A percentile compares a stretch with the other conserved stretches of the same genome.
phyloP scores from a whole-genome alignment of 129 eudicot species.

The Helichrysum umbraculigerum region DNA sequence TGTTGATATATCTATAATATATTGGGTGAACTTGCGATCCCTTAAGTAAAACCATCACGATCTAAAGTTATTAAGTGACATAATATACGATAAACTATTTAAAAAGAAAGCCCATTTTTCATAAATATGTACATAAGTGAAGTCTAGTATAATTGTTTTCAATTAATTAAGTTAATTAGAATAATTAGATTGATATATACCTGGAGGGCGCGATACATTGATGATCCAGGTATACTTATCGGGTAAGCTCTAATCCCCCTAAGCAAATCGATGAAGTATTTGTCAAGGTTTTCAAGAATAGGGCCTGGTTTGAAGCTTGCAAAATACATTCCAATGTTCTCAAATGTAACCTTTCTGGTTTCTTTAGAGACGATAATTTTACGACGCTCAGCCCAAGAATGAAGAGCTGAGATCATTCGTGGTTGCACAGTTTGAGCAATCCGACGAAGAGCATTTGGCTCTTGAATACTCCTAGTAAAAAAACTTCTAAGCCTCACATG shows the following conservation, averaged over 20 bases:
- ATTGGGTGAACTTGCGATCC: no score
- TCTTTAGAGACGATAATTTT: slow-evolving; percentile 33
- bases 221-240: slow-evolving; percentile 55
- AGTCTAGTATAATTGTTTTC: no score
- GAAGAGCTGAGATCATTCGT: slow-evolving; percentile 49
- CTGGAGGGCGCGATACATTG: slow-evolving; percentile 35
- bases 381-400: slow-evolving; percentile 47
- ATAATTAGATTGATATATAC: slow-evolving; percentile 20
- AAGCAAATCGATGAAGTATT: slow-evolving; percentile 33
- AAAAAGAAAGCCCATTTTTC: no score
- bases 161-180: not conserved
- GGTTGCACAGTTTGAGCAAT: slow-evolving; percentile 63
- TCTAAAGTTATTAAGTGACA: no score
- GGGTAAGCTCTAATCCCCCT: slow-evolving; percentile 51
- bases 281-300: slow-evolving; percentile 34
- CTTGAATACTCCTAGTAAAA: slow-evolving; percentile 48
- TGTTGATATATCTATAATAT: no score
- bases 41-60: no score
- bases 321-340: slow-evolving; percentile 50
- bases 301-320: slow-evolving; percentile 53
- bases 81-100: no score
- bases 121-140: no score
- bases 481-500: slow-evolving; percentile 51
- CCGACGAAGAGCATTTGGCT: slow-evolving; percentile 58
- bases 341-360: slow-evolving; percentile 63